Conservation (phyloP, 805 yeast species). For the Ogataea trehalophila region DNA sequence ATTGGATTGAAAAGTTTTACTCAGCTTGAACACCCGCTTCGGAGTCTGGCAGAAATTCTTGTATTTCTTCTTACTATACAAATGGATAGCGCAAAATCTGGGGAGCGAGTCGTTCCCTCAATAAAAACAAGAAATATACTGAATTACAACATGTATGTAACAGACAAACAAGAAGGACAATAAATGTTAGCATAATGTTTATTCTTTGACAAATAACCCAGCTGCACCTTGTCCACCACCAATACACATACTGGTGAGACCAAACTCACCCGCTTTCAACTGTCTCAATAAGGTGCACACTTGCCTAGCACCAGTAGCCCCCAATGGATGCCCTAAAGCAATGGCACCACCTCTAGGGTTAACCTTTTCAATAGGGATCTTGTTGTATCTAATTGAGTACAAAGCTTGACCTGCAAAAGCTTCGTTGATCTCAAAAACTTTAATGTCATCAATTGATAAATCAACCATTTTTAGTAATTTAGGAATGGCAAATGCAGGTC, state of each 20-base stretch:
- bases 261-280: slow-evolving; percentile 73
- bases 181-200: slow-evolving; percentile 11
- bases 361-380: slow-evolving; percentile 65
- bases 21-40: too few relatives aligned
- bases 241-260: slow-evolving; percentile 93
- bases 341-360: slow-evolving; percentile 97
- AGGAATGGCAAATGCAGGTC: slow-evolving; percentile 96
- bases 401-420: slow-evolving; percentile 96
- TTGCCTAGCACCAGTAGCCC: slow-evolving; percentile 85
- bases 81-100: too few relatives aligned
- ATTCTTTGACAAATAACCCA: slow-evolving; percentile 76
- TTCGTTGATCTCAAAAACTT: slow-evolving; percentile 86
- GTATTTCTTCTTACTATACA: too few relatives aligned
- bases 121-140: too few relatives aligned
- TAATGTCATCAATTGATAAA: slow-evolving; percentile 58
- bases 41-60: too few relatives aligned
- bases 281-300: slow-evolving; percentile 83
- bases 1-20: too few relatives aligned
- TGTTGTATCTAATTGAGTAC: slow-evolving; percentile 60
- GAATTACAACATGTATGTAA: too few relatives aligned
- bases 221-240: slow-evolving; percentile 99
- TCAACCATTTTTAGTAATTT: slow-evolving; percentile 45
- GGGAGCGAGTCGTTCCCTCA: too few relatives aligned
- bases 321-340: slow-evolving; percentile 92
- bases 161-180: neutral